phyloP scores from a whole-genome alignment of 768 basidiomycete species.

The Butyriboletus loyo region DNA sequence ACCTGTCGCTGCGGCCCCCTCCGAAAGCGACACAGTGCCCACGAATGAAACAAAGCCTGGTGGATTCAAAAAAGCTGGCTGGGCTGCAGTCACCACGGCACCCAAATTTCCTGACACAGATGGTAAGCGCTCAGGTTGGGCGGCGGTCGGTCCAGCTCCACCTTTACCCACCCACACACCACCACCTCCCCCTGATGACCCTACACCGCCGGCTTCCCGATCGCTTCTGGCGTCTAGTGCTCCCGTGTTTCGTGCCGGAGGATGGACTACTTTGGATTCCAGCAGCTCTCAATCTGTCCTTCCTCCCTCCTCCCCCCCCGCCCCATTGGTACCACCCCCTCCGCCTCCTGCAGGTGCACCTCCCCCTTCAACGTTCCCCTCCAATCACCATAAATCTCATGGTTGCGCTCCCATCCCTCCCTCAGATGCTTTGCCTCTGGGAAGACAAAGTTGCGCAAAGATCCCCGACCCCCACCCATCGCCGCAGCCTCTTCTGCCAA shows the following conservation, averaged over 20 bases:
- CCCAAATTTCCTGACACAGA: slow-evolving; percentile 10
- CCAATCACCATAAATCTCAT: slow-evolving; percentile 8
- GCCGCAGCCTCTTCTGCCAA: slow-evolving; percentile 3
- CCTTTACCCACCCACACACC: slow-evolving; percentile 17
- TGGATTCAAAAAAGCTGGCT: slow-evolving; percentile 46
- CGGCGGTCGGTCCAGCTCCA: slow-evolving; percentile 16
- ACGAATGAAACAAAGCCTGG: slow-evolving; percentile 20
- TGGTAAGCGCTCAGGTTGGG: slow-evolving; percentile 15
- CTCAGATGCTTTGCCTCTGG: slow-evolving; percentile 3
- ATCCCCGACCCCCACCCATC: slow-evolving; percentile 14
- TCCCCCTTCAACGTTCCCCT: neutral
- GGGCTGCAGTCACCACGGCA: slow-evolving; percentile 38
- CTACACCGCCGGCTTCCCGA: slow-evolving; percentile 18
- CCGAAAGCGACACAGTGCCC: slow-evolving; percentile 18
- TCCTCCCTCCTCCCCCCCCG: slow-evolving; percentile 20
- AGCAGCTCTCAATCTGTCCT: slow-evolving; percentile 33
- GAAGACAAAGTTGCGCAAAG: neutral
- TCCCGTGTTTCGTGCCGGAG: slow-evolving; percentile 56
- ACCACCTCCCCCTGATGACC: slow-evolving; percentile 9
- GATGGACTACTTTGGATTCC: slow-evolving; percentile 66
- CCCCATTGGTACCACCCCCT: slow-evolving; percentile 12
- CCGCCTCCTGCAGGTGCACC: slow-evolving; percentile 14
- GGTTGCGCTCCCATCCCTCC: slow-evolving; percentile 12
- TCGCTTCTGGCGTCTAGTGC: slow-evolving; percentile 24
- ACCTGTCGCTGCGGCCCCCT: slow-evolving; percentile 23